phyloP scores from a whole-genome alignment of 148 eudicot genomes.

The Cornus controversa region DNA sequence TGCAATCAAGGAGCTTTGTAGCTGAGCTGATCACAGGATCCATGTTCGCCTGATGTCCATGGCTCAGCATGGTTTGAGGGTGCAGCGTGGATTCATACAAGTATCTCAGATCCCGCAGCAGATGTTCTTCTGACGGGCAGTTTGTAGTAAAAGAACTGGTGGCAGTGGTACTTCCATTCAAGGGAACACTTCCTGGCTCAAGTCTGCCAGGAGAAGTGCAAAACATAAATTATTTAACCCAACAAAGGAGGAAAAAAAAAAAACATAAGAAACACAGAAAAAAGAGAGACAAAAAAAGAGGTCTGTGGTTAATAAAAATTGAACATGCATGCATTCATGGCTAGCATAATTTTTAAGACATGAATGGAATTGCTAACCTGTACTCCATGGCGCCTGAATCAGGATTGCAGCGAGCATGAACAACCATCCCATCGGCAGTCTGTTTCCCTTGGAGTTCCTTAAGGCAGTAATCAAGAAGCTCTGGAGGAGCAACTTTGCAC shows the following conservation, averaged over 20 bases:
- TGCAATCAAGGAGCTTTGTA: conserved; percentile 76
- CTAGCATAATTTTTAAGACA: not conserved
- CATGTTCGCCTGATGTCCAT: conserved; percentile 38
- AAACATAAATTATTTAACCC: not conserved
- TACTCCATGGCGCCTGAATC: conserved; percentile 73
- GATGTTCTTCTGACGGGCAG: conserved; percentile 55
- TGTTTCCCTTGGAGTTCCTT: conserved; percentile 71
- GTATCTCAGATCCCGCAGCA: conserved; percentile 60
- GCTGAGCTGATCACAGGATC: conserved; percentile 50
- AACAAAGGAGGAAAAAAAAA: too few species aligned
- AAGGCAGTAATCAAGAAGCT: conserved; percentile 81
- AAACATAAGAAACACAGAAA: too few species aligned
- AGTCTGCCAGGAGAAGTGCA: conserved; percentile 47
- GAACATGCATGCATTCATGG: not conserved
- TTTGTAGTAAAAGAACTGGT: conserved; percentile 15
- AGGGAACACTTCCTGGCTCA: conserved; percentile 35
- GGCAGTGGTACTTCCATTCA: conserved; percentile 19
- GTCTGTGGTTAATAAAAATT: too few species aligned
- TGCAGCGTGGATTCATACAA: conserved; percentile 65
- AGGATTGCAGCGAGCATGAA: conserved; percentile 57
- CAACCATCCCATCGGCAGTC: conserved; percentile 60
- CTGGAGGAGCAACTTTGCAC: conserved; percentile 68
- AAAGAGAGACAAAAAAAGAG: too few species aligned
- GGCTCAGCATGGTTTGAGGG: conserved; percentile 54
- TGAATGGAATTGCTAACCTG: conserved; percentile 43